Percentiles rank a stretch among this genome's conserved stretches.
Conservation (phyloP, 106 monocot species). For the Dendrobium huoshanense region DNA sequence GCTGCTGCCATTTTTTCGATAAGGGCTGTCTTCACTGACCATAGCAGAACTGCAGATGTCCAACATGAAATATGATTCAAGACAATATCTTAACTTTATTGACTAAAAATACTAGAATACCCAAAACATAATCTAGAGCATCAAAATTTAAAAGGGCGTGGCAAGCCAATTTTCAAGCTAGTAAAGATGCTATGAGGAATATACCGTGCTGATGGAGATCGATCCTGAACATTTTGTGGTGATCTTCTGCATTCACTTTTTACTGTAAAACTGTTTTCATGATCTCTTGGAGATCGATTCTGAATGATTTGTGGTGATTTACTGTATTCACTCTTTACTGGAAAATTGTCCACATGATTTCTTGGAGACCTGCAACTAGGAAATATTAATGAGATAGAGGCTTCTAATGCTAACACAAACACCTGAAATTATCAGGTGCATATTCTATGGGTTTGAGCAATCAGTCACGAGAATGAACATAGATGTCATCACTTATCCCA, state of each 20-base stretch:
- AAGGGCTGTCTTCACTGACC: background rate
- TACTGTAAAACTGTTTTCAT: background rate
- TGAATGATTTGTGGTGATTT: too few relatives aligned
- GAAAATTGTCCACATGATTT: background rate
- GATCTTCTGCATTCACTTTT: background rate
- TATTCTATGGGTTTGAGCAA: too few relatives aligned
- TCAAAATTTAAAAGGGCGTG: background rate
- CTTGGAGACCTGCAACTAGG: background rate
- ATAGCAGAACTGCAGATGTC: background rate
- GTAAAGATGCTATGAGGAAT: background rate
- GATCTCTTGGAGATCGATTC: too few relatives aligned
- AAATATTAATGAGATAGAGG: background rate
- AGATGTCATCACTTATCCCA: too few relatives aligned
- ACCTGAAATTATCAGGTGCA: too few relatives aligned
- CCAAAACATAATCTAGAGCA: background rate
- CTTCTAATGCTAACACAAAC: too few relatives aligned
- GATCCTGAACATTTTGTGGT: constrained; percentile 1
- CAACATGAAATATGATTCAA: background rate
- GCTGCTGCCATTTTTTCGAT: background rate
- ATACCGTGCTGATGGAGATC: background rate
- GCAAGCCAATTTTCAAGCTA: background rate
- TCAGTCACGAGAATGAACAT: too few relatives aligned
- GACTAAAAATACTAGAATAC: background rate
- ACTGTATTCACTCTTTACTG: too few relatives aligned
- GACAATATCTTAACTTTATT: background rate